These are phyloP conservation scores for Ogataea methanolica DNA, from an alignment of 805 yeast species.

Conservation along the genomic window DNA sequence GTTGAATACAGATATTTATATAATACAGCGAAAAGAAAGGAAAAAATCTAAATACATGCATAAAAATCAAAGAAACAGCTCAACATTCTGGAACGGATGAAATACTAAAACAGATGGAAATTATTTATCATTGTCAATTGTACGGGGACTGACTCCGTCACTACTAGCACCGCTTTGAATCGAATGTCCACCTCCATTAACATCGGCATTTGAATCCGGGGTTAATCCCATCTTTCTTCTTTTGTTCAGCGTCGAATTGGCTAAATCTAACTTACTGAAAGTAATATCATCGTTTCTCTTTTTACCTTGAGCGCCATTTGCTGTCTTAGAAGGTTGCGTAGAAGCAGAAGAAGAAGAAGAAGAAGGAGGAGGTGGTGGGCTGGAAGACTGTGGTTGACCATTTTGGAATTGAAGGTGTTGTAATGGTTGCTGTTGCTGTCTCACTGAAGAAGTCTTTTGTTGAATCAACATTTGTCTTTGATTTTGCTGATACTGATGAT, in stretches of 20 bases:
- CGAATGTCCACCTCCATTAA: neutral
- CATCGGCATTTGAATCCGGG: neutral
- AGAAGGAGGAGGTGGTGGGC: neutral
- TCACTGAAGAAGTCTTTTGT: constrained; percentile 11
- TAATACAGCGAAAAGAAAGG: neutral
- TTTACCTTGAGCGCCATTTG: neutral
- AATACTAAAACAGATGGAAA: neutral
- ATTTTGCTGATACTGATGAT: constrained; percentile 17
- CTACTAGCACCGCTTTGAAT: constrained; percentile 8
- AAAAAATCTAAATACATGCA: neutral
- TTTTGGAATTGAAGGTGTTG: constrained; percentile 2
- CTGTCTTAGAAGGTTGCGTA: neutral
- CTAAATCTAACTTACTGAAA: constrained; percentile 25
- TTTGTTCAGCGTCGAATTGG: constrained; percentile 32
- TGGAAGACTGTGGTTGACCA: neutral
- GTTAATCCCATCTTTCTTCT: constrained; percentile 24
- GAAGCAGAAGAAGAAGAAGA: neutral
- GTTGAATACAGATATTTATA: neutral
- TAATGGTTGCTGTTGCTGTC: constrained; percentile 10
- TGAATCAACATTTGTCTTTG: constrained; percentile 7
- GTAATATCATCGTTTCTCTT: constrained; percentile 11
- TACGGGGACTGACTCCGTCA: constrained; percentile 16
- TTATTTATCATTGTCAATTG: constrained; percentile 10
- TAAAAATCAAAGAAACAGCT: neutral
- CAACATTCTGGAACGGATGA: neutral